phyloP scores from a whole-genome alignment of 2,329 filamentous ascomycete species.

The Amphichorda felina region DNA sequence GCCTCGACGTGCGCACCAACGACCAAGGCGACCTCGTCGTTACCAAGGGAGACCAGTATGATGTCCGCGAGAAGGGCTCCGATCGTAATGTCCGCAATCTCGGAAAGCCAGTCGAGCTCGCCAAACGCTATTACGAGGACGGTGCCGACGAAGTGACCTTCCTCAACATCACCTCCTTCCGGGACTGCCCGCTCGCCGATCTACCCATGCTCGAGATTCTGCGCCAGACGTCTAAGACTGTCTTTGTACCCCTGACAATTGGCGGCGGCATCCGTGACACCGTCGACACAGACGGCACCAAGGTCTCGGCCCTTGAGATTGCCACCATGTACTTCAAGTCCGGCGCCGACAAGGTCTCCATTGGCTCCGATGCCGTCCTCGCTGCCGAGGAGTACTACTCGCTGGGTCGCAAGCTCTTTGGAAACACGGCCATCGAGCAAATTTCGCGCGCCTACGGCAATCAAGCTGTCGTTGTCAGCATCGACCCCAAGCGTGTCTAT shows the following conservation, averaged over 20 bases:
- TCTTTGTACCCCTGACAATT: conserved; percentile 92
- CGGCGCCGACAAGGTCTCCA: conserved; percentile 94
- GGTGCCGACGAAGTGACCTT: conserved; percentile 96
- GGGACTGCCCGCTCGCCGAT: conserved; percentile 86
- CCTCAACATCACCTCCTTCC: conserved; percentile 95
- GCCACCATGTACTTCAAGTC: conserved; percentile 96
- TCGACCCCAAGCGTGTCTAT: conserved; percentile 89
- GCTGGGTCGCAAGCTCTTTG: conserved; percentile 54
- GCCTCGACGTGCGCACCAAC: conserved; percentile 89
- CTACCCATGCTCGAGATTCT: conserved; percentile 94
- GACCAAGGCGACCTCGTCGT: conserved; percentile 92
- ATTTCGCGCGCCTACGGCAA: conserved; percentile 90
- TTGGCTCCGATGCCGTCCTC: conserved; percentile 86
- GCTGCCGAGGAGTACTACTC: conserved; percentile 87
- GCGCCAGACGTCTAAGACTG: conserved; percentile 72
- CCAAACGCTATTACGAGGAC: conserved; percentile 86
- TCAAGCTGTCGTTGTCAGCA: conserved; percentile 90
- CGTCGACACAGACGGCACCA: conserved; percentile 74
- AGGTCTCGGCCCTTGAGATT: conserved; percentile 82
- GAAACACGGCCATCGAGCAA: conserved; percentile 86
- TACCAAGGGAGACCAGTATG: conserved; percentile 97
- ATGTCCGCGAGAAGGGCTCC: conserved; percentile 78
- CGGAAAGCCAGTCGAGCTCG: conserved; percentile 94
- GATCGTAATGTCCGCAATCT: conserved; percentile 69
- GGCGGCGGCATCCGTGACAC: conserved; percentile 94